Conservation (phyloP, 2,329 filamentous ascomycete species). For the Aspergillus japonicus region DNA sequence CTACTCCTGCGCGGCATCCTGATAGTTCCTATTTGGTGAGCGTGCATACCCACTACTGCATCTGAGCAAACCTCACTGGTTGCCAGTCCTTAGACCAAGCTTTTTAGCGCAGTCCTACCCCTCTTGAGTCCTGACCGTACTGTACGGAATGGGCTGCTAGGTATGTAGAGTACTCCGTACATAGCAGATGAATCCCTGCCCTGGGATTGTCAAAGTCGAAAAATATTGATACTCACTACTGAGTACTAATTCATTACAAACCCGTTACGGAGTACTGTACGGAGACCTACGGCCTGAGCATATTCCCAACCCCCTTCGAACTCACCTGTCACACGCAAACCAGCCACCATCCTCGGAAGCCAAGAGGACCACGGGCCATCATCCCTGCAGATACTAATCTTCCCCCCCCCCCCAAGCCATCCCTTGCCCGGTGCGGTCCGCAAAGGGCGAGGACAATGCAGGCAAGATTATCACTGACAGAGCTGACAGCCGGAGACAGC, state of each 20-base stretch:
- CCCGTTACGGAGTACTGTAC: background rate
- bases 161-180: too few relatives aligned
- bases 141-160: too few relatives aligned
- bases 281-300: background rate
- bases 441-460: background rate
- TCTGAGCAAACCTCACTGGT: conserved; percentile 10
- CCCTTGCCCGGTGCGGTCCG: background rate
- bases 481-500: background rate
- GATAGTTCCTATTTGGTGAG: conserved; percentile 14
- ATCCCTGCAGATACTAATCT: background rate
- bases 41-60: conserved; percentile 14
- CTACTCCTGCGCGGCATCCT: background rate
- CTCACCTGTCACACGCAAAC: background rate
- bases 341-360: background rate
- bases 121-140: background rate
- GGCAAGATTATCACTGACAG: background rate
- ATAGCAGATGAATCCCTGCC: background rate
- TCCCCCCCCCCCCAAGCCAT: background rate
- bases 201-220: background rate
- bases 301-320: background rate
- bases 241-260: too few relatives aligned
- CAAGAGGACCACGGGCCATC: background rate
- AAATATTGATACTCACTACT: too few relatives aligned
- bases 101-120: conserved; percentile 15
- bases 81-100: conserved; percentile 15